Conservation (phyloP, 2,329 filamentous ascomycete species). For the Aspergillus pseudotamarii region DNA sequence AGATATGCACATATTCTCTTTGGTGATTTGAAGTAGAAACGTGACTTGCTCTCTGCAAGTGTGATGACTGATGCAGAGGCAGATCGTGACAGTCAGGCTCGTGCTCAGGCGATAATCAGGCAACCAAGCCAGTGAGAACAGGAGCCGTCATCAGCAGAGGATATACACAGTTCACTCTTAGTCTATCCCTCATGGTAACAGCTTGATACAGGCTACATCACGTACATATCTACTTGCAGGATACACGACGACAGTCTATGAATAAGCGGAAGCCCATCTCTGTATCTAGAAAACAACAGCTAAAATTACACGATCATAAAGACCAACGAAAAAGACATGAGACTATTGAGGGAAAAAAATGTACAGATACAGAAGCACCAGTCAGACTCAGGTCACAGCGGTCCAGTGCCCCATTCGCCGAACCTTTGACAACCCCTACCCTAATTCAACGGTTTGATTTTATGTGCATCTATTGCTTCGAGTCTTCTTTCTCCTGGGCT, state of each 20-base stretch:
- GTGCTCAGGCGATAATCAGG: not conserved
- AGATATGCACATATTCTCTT: not conserved
- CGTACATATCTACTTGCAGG: not conserved
- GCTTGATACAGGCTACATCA: not conserved
- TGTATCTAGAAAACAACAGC: slow-evolving; percentile 12
- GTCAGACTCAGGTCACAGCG: not conserved
- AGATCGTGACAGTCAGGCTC: not conserved
- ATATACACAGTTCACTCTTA: not conserved
- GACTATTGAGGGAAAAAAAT: slow-evolving; percentile 12
- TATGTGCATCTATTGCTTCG: slow-evolving; percentile 18
- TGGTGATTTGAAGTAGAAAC: not conserved
- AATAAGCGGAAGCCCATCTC: not conserved
- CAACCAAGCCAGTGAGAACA: not conserved
- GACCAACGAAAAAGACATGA: slow-evolving; percentile 8
- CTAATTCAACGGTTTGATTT: not conserved
- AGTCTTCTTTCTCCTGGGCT: slow-evolving; percentile 9
- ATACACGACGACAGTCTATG: not conserved
- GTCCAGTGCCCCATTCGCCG: not conserved
- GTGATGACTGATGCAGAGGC: not conserved
- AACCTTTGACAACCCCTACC: not conserved
- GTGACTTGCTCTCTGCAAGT: not conserved
- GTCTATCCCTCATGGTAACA: not conserved
- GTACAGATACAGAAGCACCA: slow-evolving; percentile 9
- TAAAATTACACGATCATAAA: slow-evolving; percentile 22
- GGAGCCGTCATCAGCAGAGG: not conserved